Evolutionary conservation across 2,329 filamentous ascomycete genomes (phyloP).

Genomic region (Monilinia polystroma): DNA sequence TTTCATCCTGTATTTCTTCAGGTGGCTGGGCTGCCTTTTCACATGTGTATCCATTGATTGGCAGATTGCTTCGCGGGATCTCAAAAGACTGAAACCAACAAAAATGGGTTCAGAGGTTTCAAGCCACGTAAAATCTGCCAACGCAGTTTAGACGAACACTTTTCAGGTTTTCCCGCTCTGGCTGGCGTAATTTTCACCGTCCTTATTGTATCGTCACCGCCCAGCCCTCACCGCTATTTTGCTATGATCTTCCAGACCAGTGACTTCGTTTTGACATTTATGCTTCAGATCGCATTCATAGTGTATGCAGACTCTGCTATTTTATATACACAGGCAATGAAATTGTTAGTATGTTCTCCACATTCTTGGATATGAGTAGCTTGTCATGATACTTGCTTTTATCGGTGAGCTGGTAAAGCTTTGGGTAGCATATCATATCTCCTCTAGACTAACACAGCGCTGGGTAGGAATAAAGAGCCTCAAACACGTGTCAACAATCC

Average conservation of each 20-base stretch:
- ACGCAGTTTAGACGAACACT: too few relatives aligned
- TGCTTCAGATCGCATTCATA: background rate
- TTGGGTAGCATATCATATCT: background rate
- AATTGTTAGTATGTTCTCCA: background rate
- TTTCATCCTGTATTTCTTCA: background rate
- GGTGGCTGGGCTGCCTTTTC: background rate
- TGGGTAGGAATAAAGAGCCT: background rate
- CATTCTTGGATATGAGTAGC: background rate
- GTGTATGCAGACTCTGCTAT: background rate
- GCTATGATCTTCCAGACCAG: background rate
- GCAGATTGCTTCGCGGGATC: background rate
- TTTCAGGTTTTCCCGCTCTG: background rate
- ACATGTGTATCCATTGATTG: background rate
- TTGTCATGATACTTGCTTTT: background rate
- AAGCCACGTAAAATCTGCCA: background rate
- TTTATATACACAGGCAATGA: background rate
- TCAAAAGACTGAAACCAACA: background rate
- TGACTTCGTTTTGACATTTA: background rate
- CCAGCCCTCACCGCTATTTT: slow-evolving; percentile 7
- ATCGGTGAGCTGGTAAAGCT: background rate
- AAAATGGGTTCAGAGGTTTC: background rate
- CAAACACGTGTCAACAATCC: too few relatives aligned
- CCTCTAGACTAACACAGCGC: background rate
- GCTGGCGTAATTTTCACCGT: background rate
- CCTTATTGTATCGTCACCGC: background rate